These are phyloP conservation scores for Lojkania enalia DNA, from an alignment of 2,329 filamentous ascomycete species.

Conservation along the genomic window DNA sequence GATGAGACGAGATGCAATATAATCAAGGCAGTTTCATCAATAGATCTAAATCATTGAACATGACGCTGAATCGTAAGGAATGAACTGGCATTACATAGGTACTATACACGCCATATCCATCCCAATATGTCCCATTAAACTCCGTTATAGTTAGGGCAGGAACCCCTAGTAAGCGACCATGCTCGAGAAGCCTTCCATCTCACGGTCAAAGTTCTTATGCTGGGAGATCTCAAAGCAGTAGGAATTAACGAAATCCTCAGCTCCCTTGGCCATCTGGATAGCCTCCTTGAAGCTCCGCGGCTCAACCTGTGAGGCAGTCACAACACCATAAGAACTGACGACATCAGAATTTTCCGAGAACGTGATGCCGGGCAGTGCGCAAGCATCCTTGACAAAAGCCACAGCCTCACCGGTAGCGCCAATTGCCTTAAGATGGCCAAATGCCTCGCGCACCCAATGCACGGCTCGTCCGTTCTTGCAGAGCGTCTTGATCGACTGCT, in stretches of 20 bases:
- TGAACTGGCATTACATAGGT: no score
- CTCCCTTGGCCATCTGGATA: slow-evolving; percentile 66
- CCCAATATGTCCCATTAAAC: no score
- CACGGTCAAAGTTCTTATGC: slow-evolving; percentile 74
- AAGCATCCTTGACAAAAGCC: slow-evolving; percentile 59
- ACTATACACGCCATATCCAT: no score
- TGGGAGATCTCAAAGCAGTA: slow-evolving; percentile 71
- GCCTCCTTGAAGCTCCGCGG: slow-evolving; percentile 64
- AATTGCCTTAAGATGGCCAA: slow-evolving; percentile 79
- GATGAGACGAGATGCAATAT: no score
- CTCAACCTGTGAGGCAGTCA: slow-evolving; percentile 62
- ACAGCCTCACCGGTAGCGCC: slow-evolving; percentile 75
- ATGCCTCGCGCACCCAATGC: slow-evolving; percentile 79
- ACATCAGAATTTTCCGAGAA: slow-evolving; percentile 57
- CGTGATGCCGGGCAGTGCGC: slow-evolving; percentile 51
- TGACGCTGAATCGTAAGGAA: no score
- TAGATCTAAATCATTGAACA: no score
- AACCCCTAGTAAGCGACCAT: slow-evolving; percentile 68
- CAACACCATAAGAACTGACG: slow-evolving; percentile 74
- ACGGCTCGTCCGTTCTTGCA: slow-evolving; percentile 70
- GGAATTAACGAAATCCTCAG: slow-evolving; percentile 69
- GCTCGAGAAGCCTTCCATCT: slow-evolving; percentile 68
- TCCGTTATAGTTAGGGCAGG: no score
- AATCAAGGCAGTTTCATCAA: no score
- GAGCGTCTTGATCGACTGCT: slow-evolving; percentile 64